Conservation (phyloP, 306 rosid species). For the Trifolium pratense region DNA sequence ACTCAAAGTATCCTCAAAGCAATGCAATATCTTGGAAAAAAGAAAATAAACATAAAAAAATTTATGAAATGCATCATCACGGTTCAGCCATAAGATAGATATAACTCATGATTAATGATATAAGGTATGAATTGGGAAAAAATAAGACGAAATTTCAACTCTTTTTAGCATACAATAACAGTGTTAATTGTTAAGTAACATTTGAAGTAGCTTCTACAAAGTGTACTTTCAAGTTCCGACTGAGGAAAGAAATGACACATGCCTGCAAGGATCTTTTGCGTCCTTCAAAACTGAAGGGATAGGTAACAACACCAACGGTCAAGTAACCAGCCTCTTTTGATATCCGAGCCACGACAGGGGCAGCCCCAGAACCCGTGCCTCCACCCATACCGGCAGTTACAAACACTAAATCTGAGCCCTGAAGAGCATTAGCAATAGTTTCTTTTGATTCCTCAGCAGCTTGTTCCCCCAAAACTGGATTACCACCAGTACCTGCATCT, state of each 20-base stretch:
- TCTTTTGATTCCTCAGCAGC: slow-evolving; percentile 98
- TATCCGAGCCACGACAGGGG: slow-evolving; percentile 88
- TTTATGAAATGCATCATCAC: not conserved
- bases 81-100: not conserved
- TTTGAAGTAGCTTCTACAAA: slow-evolving; percentile 4
- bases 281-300: slow-evolving; percentile 94
- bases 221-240: slow-evolving; percentile 9
- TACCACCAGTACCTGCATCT: slow-evolving; percentile 94
- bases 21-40: not conserved
- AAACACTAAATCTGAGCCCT: slow-evolving; percentile 94
- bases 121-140: not conserved
- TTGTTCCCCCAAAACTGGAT: slow-evolving; percentile 93
- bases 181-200: not conserved
- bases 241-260: slow-evolving; percentile 54
- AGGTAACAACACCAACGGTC: slow-evolving; percentile 94
- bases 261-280: slow-evolving; percentile 96
- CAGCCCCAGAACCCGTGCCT: slow-evolving; percentile 97
- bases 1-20: not conserved
- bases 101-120: not conserved
- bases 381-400: slow-evolving; percentile 99
- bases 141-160: not conserved
- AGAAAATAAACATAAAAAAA: not conserved
- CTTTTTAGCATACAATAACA: not conserved
- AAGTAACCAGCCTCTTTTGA: slow-evolving; percentile 89
- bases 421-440: slow-evolving; percentile 73